Conservation (phyloP, 441 rosid genomes). For the Populus hybrid region DNA sequence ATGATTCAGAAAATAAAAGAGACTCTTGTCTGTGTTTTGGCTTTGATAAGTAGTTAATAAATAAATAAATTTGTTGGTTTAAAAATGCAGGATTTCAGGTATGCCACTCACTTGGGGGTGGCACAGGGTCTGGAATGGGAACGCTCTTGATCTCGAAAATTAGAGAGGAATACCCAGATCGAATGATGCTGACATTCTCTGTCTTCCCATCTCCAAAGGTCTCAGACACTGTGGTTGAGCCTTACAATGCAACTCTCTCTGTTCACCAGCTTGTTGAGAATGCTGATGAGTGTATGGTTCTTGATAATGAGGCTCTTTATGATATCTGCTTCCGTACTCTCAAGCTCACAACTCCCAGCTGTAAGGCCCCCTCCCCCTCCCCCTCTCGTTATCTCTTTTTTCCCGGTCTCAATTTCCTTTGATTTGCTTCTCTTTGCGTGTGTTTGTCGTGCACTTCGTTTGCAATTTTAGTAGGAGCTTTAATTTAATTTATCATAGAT, state of each 20-base stretch:
- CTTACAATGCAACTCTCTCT: too few species aligned
- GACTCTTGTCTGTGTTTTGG: background rate
- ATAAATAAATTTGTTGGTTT: background rate
- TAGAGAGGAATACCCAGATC: conserved; percentile 45
- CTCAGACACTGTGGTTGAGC: too few species aligned
- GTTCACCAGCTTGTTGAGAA: too few species aligned
- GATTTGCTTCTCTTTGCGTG: background rate
- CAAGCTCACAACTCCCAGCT: too few species aligned
- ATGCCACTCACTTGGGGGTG: conserved; percentile 13
- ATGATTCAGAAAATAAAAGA: background rate
- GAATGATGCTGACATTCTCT: conserved; percentile 61
- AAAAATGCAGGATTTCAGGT: conserved; percentile 48
- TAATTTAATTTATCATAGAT: background rate
- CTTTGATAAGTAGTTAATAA: too few species aligned
- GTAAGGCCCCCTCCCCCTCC: conserved; percentile 18
- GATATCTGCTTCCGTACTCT: too few species aligned
- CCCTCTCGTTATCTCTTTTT: background rate
- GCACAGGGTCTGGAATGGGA: conserved; percentile 63
- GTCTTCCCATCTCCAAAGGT: conserved; percentile 16
- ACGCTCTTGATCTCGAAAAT: conserved; percentile 48
- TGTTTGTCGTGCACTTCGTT: background rate
- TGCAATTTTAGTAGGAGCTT: background rate
- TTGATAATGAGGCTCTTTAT: too few species aligned
- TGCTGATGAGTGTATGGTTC: too few species aligned
- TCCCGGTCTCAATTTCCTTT: background rate